These are phyloP conservation scores for Pisolithus marmoratus DNA, from an alignment of 768 basidiomycete species.

Conservation along the genomic window DNA sequence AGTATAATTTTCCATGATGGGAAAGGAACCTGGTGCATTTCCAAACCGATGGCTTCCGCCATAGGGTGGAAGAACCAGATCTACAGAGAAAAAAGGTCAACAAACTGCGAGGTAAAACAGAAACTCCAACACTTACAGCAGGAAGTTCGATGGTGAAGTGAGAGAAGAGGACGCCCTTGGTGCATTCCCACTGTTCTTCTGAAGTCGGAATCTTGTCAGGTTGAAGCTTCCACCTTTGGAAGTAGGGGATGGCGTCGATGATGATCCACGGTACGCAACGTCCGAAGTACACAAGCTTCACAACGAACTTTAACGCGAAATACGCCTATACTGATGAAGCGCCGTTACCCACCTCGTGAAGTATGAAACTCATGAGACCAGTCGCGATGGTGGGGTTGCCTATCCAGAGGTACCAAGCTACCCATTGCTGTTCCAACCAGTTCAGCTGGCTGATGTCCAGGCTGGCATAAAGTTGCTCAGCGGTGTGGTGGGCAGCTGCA, in stretches of 20 bases:
- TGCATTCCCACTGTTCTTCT: slow-evolving; percentile 91
- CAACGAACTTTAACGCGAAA: background rate
- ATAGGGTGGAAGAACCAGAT: slow-evolving; percentile 92
- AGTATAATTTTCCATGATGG: slow-evolving; percentile 63
- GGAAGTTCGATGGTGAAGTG: slow-evolving; percentile 96
- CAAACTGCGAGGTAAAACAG: background rate
- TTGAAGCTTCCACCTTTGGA: slow-evolving; percentile 91
- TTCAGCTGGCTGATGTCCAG: slow-evolving; percentile 56
- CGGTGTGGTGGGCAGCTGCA: slow-evolving; percentile 19
- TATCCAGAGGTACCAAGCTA: slow-evolving; percentile 77
- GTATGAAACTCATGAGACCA: slow-evolving; percentile 83
- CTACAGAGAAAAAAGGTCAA: slow-evolving; percentile 30
- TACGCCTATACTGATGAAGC: background rate
- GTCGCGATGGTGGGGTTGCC: slow-evolving; percentile 91
- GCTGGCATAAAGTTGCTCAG: slow-evolving; percentile 47
- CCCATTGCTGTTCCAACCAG: slow-evolving; percentile 80
- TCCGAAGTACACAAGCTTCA: slow-evolving; percentile 92
- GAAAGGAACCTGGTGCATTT: slow-evolving; percentile 91
- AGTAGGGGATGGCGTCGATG: slow-evolving; percentile 91
- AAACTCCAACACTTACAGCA: slow-evolving; percentile 44
- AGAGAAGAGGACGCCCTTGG: slow-evolving; percentile 86
- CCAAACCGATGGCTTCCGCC: slow-evolving; percentile 83
- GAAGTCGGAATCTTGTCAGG: slow-evolving; percentile 75
- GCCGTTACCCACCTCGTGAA: slow-evolving; percentile 76
- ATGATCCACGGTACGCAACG: slow-evolving; percentile 94